Evolutionary conservation across 2,329 filamentous ascomycete genomes (phyloP).

Genomic region (Metarhizium sp.): DNA sequence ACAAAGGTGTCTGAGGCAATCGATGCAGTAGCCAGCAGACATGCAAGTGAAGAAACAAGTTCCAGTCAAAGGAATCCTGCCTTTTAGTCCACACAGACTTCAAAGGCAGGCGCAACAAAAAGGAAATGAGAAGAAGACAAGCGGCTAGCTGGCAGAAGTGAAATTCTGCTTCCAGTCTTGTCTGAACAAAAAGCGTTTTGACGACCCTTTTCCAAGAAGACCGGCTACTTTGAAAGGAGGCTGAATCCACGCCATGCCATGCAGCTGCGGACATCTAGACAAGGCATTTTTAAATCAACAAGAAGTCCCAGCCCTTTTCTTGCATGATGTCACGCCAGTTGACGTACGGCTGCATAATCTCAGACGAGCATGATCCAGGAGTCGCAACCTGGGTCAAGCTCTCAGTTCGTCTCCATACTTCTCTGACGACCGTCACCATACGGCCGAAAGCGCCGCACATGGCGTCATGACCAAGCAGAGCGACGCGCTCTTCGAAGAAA

Average conservation of each 20-base stretch:
- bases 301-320: conserved; percentile 83
- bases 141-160: too few species aligned
- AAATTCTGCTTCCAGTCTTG: too few species aligned
- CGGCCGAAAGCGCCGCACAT: conserved; percentile 79
- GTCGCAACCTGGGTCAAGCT: conserved; percentile 29
- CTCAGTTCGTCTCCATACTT: conserved; percentile 78
- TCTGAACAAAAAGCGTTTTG: too few species aligned
- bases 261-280: background rate
- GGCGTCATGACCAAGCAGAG: conserved; percentile 65
- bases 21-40: background rate
- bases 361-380: conserved; percentile 25
- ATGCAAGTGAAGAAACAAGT: background rate
- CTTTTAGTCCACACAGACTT: background rate
- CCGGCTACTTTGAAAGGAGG: conserved; percentile 23
- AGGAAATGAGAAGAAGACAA: background rate
- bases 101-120: background rate
- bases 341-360: conserved; percentile 52
- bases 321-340: conserved; percentile 95
- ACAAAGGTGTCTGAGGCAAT: background rate
- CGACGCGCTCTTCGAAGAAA: conserved; percentile 68
- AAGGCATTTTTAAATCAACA: conserved; percentile 60
- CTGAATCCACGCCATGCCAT: background rate
- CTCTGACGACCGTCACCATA: conserved; percentile 65
- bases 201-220: background rate
- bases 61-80: background rate